A percentile compares a stretch with the other conserved stretches of the same genome.
phyloP scores from a whole-genome alignment of 2,329 filamentous ascomycete species.

The Grosmannia serpens region DNA sequence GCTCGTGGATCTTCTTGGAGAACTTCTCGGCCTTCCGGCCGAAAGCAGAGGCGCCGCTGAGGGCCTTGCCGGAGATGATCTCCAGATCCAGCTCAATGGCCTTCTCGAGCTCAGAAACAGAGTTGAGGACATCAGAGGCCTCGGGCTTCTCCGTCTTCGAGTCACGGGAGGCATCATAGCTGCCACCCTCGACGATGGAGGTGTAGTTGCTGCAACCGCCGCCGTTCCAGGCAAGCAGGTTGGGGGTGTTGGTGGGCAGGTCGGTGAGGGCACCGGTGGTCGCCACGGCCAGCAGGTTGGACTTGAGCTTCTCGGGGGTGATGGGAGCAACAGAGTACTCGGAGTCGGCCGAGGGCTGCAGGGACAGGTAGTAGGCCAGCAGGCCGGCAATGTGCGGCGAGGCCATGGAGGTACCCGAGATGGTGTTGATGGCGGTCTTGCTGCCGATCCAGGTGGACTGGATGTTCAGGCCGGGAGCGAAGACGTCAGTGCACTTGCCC shows the following conservation, averaged over 20 bases:
- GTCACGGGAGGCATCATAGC: slow-evolving; percentile 40
- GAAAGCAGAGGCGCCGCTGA: slow-evolving; percentile 40
- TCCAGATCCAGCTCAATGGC: slow-evolving; percentile 51
- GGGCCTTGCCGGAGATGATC: slow-evolving; percentile 44
- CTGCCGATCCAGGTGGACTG: slow-evolving; percentile 97
- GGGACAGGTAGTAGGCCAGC: slow-evolving; percentile 93
- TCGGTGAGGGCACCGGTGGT: slow-evolving; percentile 69
- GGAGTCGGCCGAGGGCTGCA: slow-evolving; percentile 82
- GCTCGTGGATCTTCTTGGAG: slow-evolving; percentile 49
- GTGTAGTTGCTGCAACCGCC: slow-evolving; percentile 88
- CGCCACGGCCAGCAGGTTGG: slow-evolving; percentile 70
- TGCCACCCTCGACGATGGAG: slow-evolving; percentile 63
- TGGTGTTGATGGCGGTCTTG: slow-evolving; percentile 94
- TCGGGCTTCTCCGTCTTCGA: slow-evolving; percentile 14
- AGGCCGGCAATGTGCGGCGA: slow-evolving; percentile 95
- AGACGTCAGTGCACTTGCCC: slow-evolving; percentile 98
- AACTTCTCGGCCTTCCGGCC: slow-evolving; percentile 48
- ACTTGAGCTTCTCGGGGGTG: slow-evolving; percentile 90
- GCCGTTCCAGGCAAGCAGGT: slow-evolving; percentile 98
- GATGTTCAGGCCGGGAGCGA: slow-evolving; percentile 93
- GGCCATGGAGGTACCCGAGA: slow-evolving; percentile 98
- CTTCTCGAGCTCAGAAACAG: slow-evolving; percentile 49
- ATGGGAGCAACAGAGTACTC: slow-evolving; percentile 83
- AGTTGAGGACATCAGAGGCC: slow-evolving; percentile 25
- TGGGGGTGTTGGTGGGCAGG: slow-evolving; percentile 76